Conservation (phyloP, 1,284 basidiomycete species). For the Inonotus obliquus region DNA sequence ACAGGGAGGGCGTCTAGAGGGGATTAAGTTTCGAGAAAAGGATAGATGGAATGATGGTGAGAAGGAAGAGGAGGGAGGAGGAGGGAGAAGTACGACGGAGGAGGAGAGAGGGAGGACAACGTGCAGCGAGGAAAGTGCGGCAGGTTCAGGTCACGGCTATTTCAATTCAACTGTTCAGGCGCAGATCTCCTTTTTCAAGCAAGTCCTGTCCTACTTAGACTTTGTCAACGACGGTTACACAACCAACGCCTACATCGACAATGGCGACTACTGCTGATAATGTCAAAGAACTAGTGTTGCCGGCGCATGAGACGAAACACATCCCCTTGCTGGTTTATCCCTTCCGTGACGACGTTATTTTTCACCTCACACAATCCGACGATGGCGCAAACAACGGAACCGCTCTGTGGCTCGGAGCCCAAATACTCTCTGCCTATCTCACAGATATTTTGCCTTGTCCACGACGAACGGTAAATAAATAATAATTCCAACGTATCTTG, state of each 20-base stretch:
- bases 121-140: not conserved
- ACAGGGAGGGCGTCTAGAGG: constrained; percentile 6
- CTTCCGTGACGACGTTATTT: constrained; percentile 34
- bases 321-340: constrained; percentile 45
- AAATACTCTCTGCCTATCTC: constrained; percentile 69
- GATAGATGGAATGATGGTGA: not conserved
- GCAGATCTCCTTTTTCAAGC: not conserved
- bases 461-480: constrained; percentile 9
- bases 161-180: not conserved
- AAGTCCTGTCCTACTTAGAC: not conserved
- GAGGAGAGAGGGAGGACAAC: not conserved
- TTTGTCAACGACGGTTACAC: not conserved
- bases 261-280: not conserved
- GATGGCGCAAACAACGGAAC: constrained; percentile 73
- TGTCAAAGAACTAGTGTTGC: constrained; percentile 26
- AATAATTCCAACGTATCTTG: not conserved
- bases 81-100: constrained; percentile 8
- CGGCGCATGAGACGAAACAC: constrained; percentile 70
- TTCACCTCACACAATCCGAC: constrained; percentile 51
- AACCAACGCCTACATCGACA: not conserved
- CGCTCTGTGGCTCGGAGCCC: constrained; percentile 83
- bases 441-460: constrained; percentile 28
- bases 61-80: constrained; percentile 8
- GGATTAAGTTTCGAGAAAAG: constrained; percentile 2
- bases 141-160: not conserved